Evolutionary conservation across 2,329 filamentous ascomycete genomes (phyloP).

Genomic region (Samsoniella hepiali): DNA sequence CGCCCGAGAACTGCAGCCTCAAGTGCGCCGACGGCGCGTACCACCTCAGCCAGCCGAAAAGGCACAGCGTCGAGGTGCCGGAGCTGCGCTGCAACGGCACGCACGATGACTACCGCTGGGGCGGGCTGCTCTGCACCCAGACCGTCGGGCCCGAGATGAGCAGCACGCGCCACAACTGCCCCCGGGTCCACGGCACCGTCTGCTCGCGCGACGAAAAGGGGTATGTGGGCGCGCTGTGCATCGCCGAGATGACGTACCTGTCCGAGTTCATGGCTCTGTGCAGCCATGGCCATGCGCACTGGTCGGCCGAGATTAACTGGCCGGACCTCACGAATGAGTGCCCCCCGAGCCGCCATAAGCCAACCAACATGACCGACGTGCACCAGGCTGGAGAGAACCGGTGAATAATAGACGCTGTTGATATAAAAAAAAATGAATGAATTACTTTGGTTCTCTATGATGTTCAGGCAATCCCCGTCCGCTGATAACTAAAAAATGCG

Average conservation of each 20-base stretch:
- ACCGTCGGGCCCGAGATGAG: background rate
- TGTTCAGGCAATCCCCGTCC: no score
- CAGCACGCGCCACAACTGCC: background rate
- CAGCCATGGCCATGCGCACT: background rate
- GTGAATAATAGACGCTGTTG: no score
- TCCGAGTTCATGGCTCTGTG: background rate
- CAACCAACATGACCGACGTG: background rate
- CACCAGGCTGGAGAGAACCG: no score
- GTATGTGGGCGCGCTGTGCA: background rate
- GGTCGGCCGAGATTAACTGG: background rate
- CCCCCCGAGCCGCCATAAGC: background rate
- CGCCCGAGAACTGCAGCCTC: background rate
- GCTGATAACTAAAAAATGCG: no score
- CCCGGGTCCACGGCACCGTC: background rate
- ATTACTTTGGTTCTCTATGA: no score
- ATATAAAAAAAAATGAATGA: no score
- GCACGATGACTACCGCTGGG: background rate
- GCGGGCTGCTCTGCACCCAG: conserved; percentile 1
- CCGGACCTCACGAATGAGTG: background rate
- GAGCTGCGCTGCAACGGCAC: background rate
- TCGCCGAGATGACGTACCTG: background rate
- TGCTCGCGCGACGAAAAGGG: background rate
- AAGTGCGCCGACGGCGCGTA: background rate
- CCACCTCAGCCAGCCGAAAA: background rate
- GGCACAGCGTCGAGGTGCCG: background rate